These are phyloP conservation scores for Piloderma croceum DNA, from an alignment of 768 basidiomycete species.

Conservation along the genomic window DNA sequence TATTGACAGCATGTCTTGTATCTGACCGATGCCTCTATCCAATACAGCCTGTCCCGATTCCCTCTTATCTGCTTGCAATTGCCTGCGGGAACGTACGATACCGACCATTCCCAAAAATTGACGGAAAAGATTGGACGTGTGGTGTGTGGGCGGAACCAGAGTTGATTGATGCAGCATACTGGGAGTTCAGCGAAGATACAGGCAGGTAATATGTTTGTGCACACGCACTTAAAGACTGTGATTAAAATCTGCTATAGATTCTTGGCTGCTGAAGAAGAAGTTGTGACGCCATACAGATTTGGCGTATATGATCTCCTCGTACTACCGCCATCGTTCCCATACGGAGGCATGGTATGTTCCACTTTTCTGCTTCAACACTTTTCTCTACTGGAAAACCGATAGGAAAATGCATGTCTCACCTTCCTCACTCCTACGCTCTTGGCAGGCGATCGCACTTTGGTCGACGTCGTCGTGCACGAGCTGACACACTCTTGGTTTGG, in stretches of 20 bases:
- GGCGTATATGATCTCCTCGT: constrained; percentile 87
- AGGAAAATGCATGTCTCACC: constrained; percentile 88
- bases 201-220: constrained; percentile 43
- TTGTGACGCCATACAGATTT: constrained; percentile 74
- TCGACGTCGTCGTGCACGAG: constrained; percentile 88
- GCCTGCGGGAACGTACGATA: constrained; percentile 82
- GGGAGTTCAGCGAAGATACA: constrained; percentile 89
- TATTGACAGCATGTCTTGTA: not conserved
- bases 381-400: constrained; percentile 4
- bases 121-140: constrained; percentile 69
- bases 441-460: constrained; percentile 79
- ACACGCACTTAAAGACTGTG: not conserved
- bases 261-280: constrained; percentile 66
- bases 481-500: constrained; percentile 87
- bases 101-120: constrained; percentile 50
- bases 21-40: not conserved
- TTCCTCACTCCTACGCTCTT: constrained; percentile 88
- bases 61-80: constrained; percentile 89
- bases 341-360: constrained; percentile 73
- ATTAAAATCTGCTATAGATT: constrained; percentile 42
- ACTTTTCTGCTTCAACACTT: too few species aligned
- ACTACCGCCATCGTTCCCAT: constrained; percentile 88
- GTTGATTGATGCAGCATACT: constrained; percentile 66
- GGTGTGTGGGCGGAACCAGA: constrained; percentile 93
- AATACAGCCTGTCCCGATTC: constrained; percentile 72